Conservation (phyloP, 805 yeast genomes). For the Trichomonascus vanleenenianus region DNA sequence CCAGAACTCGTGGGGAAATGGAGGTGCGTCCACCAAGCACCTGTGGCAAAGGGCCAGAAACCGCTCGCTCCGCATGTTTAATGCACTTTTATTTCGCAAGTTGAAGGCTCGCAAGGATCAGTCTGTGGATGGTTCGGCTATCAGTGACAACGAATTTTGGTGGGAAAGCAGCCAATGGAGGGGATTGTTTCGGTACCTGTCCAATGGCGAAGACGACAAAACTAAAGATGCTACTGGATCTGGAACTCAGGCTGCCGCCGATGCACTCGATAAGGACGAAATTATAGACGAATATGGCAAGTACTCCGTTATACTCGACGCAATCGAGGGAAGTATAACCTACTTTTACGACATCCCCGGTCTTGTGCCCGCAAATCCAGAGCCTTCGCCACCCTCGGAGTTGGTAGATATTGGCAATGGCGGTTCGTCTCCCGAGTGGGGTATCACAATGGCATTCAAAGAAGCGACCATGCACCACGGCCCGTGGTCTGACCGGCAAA, state of each 20-base stretch:
- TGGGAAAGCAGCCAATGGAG: conserved; percentile 43
- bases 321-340: conserved; percentile 44
- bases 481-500: conserved; percentile 91
- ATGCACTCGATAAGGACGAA: conserved; percentile 27
- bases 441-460: conserved; percentile 50
- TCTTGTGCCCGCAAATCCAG: conserved; percentile 35
- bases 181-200: conserved; percentile 61
- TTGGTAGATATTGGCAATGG: conserved; percentile 45
- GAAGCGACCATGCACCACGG: conserved; percentile 75
- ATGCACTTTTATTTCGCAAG: not conserved
- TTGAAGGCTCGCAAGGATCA: not conserved
- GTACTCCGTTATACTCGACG: conserved; percentile 58
- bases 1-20: not conserved
- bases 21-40: not conserved
- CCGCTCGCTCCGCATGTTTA: not conserved
- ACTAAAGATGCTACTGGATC: conserved; percentile 26
- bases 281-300: conserved; percentile 69
- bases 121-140: not conserved
- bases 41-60: not conserved
- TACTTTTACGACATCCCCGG: conserved; percentile 76
- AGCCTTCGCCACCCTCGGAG: conserved; percentile 32
- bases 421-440: conserved; percentile 51
- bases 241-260: conserved; percentile 26
- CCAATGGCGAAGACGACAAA: conserved; percentile 17
- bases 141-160: not conserved